A percentile compares a stretch with the other conserved stretches of the same genome.
These are phyloP conservation scores for Cercophora scortea DNA, from an alignment of 495 filamentous ascomycete genomes.

Conservation along the genomic window DNA sequence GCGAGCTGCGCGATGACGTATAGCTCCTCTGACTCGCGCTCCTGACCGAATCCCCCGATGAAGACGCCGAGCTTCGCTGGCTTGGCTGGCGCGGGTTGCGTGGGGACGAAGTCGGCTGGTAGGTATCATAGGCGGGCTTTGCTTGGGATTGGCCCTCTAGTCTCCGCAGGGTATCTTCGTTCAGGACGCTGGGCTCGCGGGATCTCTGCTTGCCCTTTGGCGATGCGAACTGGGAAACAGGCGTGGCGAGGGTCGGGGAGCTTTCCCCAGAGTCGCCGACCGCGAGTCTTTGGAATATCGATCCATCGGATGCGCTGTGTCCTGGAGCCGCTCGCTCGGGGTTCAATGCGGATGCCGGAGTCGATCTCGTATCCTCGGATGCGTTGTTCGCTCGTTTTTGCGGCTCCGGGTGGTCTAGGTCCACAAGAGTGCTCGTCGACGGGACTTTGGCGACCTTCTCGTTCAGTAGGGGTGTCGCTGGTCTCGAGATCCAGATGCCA, in stretches of 20 bases:
- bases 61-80: conserved; percentile 25
- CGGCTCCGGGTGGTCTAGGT: conserved; percentile 7
- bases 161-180: conserved; percentile 27
- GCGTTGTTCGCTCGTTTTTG: conserved; percentile 9
- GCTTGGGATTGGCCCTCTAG: conserved; percentile 23
- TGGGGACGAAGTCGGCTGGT: conserved; percentile 13
- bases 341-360: conserved; percentile 8
- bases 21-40: conserved; percentile 16
- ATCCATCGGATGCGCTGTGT: conserved; percentile 18
- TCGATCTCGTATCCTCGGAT: conserved; percentile 7
- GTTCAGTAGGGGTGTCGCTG: conserved; percentile 41
- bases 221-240: conserved; percentile 10
- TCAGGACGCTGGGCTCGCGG: conserved; percentile 12
- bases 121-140: conserved; percentile 11
- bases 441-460: too few relatives aligned
- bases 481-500: conserved; percentile 78
- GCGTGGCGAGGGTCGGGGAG: conserved; percentile 4
- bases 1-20: conserved; percentile 17
- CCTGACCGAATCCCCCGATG: conserved; percentile 25
- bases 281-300: conserved; percentile 15
- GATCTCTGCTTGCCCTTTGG: not conserved
- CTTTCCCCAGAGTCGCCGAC: conserved; percentile 13
- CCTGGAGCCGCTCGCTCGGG: conserved; percentile 14
- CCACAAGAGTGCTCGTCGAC: conserved; percentile 24
- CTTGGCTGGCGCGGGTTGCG: conserved; percentile 8